phyloP scores from a whole-genome alignment of 1,284 basidiomycete genomes.

The Peniophora sp. region DNA sequence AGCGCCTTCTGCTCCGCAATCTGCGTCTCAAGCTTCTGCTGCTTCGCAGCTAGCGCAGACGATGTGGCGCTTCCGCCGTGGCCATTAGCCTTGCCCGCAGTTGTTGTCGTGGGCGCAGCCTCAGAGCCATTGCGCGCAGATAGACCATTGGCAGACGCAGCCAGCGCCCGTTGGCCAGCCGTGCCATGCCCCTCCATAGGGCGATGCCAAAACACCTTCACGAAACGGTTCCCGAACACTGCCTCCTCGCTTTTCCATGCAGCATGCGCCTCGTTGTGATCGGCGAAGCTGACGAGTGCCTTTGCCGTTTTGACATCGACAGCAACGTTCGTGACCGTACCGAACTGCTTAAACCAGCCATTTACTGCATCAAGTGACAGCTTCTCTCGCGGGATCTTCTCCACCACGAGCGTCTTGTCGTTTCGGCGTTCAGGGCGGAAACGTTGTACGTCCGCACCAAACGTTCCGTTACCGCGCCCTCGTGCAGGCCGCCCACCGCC shows the following conservation, averaged over 20 bases:
- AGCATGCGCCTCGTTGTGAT: slow-evolving; percentile 78
- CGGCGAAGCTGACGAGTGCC: slow-evolving; percentile 83
- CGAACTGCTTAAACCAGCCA: slow-evolving; percentile 89
- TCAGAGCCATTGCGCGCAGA: slow-evolving; percentile 43
- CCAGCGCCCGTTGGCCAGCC: slow-evolving; percentile 65
- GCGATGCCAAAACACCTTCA: slow-evolving; percentile 91
- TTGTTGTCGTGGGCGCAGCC: slow-evolving; percentile 13
- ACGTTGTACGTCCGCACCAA: slow-evolving; percentile 52
- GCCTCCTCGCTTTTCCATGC: slow-evolving; percentile 93
- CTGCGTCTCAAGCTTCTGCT: slow-evolving; percentile 73
- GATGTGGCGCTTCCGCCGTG: slow-evolving; percentile 15
- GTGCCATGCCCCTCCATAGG: slow-evolving; percentile 85
- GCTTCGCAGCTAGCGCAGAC: slow-evolving; percentile 59
- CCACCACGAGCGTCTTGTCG: slow-evolving; percentile 86
- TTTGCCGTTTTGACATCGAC: slow-evolving; percentile 70
- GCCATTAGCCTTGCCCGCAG: slow-evolving; percentile 8
- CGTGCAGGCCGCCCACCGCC: slow-evolving; percentile 27
- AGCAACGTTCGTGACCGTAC: slow-evolving; percentile 88
- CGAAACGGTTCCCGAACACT: slow-evolving; percentile 90
- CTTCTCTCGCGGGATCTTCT: slow-evolving; percentile 86
- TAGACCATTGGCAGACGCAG: slow-evolving; percentile 67
- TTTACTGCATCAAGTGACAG: slow-evolving; percentile 76
- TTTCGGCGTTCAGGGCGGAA: slow-evolving; percentile 61
- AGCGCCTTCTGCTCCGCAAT: slow-evolving; percentile 88
- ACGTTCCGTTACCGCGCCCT: slow-evolving; percentile 39